Conservation (phyloP, 805 yeast species). For the Wickerhamiella kurtzmanii region DNA sequence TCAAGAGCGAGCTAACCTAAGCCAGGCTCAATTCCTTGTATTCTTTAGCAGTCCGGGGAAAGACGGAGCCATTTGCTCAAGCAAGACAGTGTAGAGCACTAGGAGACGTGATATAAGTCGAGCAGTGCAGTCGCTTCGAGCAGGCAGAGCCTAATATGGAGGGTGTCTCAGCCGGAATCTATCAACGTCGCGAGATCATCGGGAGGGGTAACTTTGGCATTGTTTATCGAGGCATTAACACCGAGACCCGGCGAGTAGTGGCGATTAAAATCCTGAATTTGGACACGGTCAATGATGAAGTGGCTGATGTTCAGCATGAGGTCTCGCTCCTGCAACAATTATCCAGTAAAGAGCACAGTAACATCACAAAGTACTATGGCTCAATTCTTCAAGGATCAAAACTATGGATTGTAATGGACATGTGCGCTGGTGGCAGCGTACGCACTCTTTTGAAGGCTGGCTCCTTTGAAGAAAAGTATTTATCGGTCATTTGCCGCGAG, state of each 20-base stretch:
- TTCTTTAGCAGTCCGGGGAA: too few species aligned
- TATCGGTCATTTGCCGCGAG: conserved; percentile 77
- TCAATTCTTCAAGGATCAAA: conserved; percentile 78
- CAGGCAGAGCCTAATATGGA: too few species aligned
- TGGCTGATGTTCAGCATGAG: conserved; percentile 87
- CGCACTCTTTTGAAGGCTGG: conserved; percentile 81
- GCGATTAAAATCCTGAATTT: conserved; percentile 88
- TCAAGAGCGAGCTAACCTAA: too few species aligned
- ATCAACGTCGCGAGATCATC: conserved; percentile 74
- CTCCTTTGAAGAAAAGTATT: conserved; percentile 66
- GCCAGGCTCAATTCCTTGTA: too few species aligned
- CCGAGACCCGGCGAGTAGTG: conserved; percentile 55
- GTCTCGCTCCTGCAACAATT: conserved; percentile 72
- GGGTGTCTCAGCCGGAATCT: conserved; percentile 25
- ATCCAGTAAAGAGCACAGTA: conserved; percentile 57
- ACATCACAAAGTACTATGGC: conserved; percentile 85
- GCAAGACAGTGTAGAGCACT: too few species aligned
- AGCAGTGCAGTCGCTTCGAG: too few species aligned
- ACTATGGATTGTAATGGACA: conserved; percentile 95
- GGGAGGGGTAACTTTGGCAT: conserved; percentile 97
- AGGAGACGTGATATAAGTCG: too few species aligned
- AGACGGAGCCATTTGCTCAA: too few species aligned
- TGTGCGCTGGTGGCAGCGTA: conserved; percentile 92
- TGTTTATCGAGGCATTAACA: conserved; percentile 65
- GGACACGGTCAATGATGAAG: conserved; percentile 90